Base-by-base conservation (phyloP, 371 early-diverging fungal species). In the Mucor plumbeus region DNA sequence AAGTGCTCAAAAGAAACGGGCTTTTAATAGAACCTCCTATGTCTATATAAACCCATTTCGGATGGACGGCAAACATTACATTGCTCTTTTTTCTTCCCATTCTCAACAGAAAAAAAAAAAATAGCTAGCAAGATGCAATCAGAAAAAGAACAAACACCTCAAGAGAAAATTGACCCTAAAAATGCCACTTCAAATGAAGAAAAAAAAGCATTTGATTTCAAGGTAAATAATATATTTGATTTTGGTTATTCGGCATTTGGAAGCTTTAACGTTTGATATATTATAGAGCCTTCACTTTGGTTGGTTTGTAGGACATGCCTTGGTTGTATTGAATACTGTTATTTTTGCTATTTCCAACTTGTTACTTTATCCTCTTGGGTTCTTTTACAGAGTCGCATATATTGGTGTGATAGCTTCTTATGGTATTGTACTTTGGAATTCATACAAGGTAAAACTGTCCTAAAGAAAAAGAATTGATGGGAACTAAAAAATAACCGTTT, bases 241-340 rank as follows among this genome's bases (percentile, higher is more conserved):
- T 19, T 21, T 38, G 11, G n/a, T 38, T 2, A 1, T 10, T n/a
- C 3, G 26, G 3, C 26, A 55, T 34, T 33, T 15, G 15, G 17
- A 36, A 26, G 19, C 13, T 13, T 15, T 35, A 21, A 14, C 21
- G 13, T 6, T 14, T n/a, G 36, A n/a, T 7, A 13, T 38, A 33
- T 4, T 21, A 21, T 40, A 74, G 75, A 60, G 44, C 33, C 69
- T 75, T 38, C 75, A 69, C 38, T 75, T 75, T 63, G 71, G 40
- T 11, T 75, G 75, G 75, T 75, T 75, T 67, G 67, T 66, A 39
- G 72, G 71, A 33, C 75, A 75, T 36, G 55, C 14, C 4, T n/a
- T 59, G 3, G 34, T 50, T 5, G 39, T 69, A 3, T n/a, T 61
- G 3, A 65, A 34, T 15, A n/a, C 56, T 1, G 11, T 40, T 26